Evolutionary conservation across 768 basidiomycete species (phyloP).

Genomic region (Pisolithus albus): DNA sequence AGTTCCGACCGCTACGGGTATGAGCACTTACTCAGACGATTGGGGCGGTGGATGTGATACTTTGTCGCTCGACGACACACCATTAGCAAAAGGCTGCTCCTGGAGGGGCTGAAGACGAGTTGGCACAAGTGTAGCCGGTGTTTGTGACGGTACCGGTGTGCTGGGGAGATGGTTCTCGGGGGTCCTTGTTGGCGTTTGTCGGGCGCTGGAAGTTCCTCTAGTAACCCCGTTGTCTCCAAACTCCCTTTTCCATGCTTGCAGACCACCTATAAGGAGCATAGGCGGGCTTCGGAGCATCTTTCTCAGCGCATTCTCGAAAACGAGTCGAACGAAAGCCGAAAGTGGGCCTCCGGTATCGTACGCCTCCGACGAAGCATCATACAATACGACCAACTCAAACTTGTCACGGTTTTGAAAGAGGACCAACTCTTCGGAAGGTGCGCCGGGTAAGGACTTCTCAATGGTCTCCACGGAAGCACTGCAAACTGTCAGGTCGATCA

Average conservation of each 20-base stretch:
- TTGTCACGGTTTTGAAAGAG: slow-evolving; percentile 83
- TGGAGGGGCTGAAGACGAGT: slow-evolving; percentile 10
- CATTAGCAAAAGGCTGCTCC: slow-evolving; percentile 10
- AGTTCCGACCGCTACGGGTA: not conserved
- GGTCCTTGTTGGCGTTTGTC: slow-evolving; percentile 12
- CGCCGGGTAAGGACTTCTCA: slow-evolving; percentile 67
- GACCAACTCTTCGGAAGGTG: slow-evolving; percentile 60
- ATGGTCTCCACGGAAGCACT: slow-evolving; percentile 64
- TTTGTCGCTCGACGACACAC: slow-evolving; percentile 11
- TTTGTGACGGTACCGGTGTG: slow-evolving; percentile 17
- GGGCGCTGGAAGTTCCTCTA: slow-evolving; percentile 17
- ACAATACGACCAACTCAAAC: slow-evolving; percentile 83
- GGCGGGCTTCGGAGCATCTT: slow-evolving; percentile 71
- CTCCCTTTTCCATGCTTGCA: slow-evolving; percentile 70
- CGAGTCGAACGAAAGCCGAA: slow-evolving; percentile 55
- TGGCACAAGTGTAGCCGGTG: slow-evolving; percentile 8
- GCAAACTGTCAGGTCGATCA: slow-evolving; percentile 7
- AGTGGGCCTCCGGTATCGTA: slow-evolving; percentile 49
- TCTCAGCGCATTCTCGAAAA: slow-evolving; percentile 67
- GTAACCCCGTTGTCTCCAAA: slow-evolving; percentile 39
- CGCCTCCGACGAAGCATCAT: slow-evolving; percentile 59
- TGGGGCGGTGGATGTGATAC: slow-evolving; percentile 4
- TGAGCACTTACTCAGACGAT: slow-evolving; percentile 19
- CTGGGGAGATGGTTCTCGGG: slow-evolving; percentile 21
- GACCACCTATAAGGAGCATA: slow-evolving; percentile 77